Base-by-base conservation (phyloP, 2,329 filamentous ascomycete species). In the Penicillium sp. region DNA sequence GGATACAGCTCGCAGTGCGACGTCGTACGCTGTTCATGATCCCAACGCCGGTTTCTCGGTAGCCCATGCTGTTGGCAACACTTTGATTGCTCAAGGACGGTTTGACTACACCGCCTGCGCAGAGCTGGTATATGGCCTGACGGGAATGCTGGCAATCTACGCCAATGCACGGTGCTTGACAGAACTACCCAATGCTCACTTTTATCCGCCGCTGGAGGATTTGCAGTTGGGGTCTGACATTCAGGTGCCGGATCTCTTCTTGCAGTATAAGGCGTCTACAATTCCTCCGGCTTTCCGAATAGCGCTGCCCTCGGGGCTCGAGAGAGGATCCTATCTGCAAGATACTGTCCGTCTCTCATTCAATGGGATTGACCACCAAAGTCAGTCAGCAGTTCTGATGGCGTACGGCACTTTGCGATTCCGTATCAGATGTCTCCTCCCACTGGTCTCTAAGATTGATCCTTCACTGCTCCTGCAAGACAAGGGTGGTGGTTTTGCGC, bases 261-360 rank as follows among this genome's bases (percentile, higher is more conserved):
- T 74, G 44, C 66, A 63, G 28, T 72, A 72, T 45, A 61, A 68
- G 35, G 46, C 55, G 20, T 57, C 63, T 2, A 62, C 55, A 16
- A 59, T 74, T 28, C 71, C 70, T 11, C 41, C 55, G 30, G 57
- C 60, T 30, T 55, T 73, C 41, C 68, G 57, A 30, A 60, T 71
- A 50, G 48, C 57, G 22, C 55, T 68, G 31, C 67, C 68, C 24
- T 48, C 56, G 30, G 60, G 61, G 2, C 39, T 63, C 14, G 62
- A 60, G 20, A 66, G 51, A 33, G 65, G 62, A 46, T 53, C 61
- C 28, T 62, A 67, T 30, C 51, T 74, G 7, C 67, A 64, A 43
- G 63, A 70, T 30, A 71, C 69, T 7, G 48, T 75, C 51, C 64
- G 67, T 22, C 61, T 75, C 30, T 63, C 66, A 14, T 75, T 72